Base-by-base conservation (phyloP, 2,329 filamentous ascomycete genomes). In the Byssothecium circinans region DNA sequence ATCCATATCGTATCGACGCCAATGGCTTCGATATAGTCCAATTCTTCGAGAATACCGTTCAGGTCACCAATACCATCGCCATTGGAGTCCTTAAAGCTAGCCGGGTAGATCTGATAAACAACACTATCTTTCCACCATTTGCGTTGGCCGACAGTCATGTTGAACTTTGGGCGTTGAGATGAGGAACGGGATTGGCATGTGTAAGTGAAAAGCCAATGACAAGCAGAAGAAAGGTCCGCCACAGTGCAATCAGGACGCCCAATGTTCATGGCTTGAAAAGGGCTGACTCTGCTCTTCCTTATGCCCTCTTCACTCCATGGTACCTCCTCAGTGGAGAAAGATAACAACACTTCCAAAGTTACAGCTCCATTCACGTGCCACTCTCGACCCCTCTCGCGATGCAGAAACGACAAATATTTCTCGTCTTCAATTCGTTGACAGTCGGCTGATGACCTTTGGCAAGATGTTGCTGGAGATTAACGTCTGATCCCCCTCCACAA, bases 51-150 rank as follows among this genome's bases (percentile, higher is more conserved):
- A 54, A 84, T 81, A 30, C 81, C 81, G 38, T 75, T 75, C n/a
- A 84, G 66, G 50, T 83, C 81, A 33, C 81, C 81, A 38, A 77
- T 67, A 4, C 81, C 81, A 47, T 80, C 76, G 33, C 77, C 78
- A 17, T 78, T 82, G 34, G 77, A 78, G 62, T 83, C 81, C 52
- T 81, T 77, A 70, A 84, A 84, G 20, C 78, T 81, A n/a, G 81
- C 77, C 2, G 81, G 80, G 61, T 84, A 85, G 52, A 85, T 78
- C 54, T 85, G 81, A 61, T 85, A 85, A 18, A 84, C 79, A 8
- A 78, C 74, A 41, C 75, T 77, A 62, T 84, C 80, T 56, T 83
- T 83, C 81, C 82, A 84, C 81, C 81, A 84, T 58, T 62, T 62
- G 42, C 63, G 62, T 45, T 62, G 56, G 25, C 55, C 45, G 45